phyloP scores from a whole-genome alignment of 352 stramenopile species.

The Globisporangium spiculum region DNA sequence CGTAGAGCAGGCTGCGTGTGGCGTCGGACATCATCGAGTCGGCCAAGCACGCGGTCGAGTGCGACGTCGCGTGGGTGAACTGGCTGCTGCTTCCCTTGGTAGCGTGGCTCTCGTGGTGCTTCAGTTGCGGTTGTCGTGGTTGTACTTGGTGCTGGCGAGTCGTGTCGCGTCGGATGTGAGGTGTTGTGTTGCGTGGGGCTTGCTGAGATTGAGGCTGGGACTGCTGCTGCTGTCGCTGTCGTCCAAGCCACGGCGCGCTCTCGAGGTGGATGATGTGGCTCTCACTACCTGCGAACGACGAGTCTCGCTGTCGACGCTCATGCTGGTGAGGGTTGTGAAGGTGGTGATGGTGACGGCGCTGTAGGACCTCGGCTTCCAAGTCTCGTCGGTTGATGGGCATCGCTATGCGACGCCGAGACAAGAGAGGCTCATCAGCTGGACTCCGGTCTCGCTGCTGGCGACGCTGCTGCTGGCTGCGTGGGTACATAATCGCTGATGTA shows the following conservation, averaged over 20 bases:
- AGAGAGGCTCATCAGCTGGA: background rate
- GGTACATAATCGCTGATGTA: background rate
- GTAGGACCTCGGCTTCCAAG: background rate
- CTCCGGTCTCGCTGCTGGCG: background rate
- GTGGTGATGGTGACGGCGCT: background rate
- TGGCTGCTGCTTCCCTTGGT: constrained; percentile 11
- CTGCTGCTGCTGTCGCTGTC: constrained; percentile 1
- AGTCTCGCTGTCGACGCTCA: background rate
- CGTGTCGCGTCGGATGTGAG: background rate
- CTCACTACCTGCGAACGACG: too few relatives aligned
- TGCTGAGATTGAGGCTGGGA: background rate
- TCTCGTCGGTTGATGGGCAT: background rate
- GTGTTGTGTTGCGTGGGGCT: background rate
- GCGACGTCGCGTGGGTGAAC: background rate
- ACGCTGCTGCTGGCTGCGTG: background rate
- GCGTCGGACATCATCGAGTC: constrained; percentile 11
- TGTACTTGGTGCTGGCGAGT: background rate
- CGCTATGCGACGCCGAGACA: background rate
- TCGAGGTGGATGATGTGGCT: constrained; percentile 16
- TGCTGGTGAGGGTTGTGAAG: background rate
- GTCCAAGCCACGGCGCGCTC: constrained; percentile 16
- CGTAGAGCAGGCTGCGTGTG: constrained; percentile 10
- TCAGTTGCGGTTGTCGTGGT: background rate
- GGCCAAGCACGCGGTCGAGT: background rate
- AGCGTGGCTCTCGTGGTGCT: background rate